These are phyloP conservation scores for Aegilops umbellulata DNA, from an alignment of 176 grass and related monocot genomes.

Conservation along the genomic window DNA sequence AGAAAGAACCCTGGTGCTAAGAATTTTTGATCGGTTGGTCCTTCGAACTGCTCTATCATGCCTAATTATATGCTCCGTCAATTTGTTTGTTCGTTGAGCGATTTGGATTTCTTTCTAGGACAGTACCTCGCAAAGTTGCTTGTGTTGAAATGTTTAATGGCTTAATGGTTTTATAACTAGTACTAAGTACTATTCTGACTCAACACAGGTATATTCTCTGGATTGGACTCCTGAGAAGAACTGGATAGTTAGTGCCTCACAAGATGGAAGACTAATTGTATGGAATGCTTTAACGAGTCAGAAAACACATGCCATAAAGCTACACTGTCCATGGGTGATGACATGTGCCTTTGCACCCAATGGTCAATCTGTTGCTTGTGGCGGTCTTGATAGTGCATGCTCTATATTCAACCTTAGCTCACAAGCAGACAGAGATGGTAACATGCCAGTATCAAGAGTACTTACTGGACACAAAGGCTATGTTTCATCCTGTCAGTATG, in stretches of 20 bases:
- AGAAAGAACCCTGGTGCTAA: not conserved
- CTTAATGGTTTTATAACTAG: slow-evolving; percentile 20
- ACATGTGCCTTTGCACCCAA: slow-evolving; percentile 97
- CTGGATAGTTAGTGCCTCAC: slow-evolving; percentile 93
- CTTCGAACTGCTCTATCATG: not conserved
- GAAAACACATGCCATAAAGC: slow-evolving; percentile 98
- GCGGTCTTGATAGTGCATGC: slow-evolving; percentile 96
- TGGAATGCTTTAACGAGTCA: slow-evolving; percentile 99
- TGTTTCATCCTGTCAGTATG: slow-evolving; percentile 91
- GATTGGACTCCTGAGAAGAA: slow-evolving; percentile 99
- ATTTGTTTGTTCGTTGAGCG: not conserved
- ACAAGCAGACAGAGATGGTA: slow-evolving; percentile 87
- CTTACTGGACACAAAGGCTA: slow-evolving; percentile 98
- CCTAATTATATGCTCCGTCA: not conserved
- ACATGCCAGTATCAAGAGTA: slow-evolving; percentile 74
- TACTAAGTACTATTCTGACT: slow-evolving; percentile 9
- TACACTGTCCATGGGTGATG: slow-evolving; percentile 96
- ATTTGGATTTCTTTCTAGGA: not conserved
- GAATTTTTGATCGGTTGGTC: not conserved
- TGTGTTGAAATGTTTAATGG: not conserved
- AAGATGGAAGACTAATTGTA: slow-evolving; percentile 92
- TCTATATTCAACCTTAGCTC: slow-evolving; percentile 97
- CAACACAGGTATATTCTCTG: slow-evolving; percentile 87
- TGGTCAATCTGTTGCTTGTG: slow-evolving; percentile 93
- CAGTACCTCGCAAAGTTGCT: not conserved